Evolutionary conservation across 2,329 filamentous ascomycete genomes (phyloP).

Genomic region (Colletotrichum spinosum): DNA sequence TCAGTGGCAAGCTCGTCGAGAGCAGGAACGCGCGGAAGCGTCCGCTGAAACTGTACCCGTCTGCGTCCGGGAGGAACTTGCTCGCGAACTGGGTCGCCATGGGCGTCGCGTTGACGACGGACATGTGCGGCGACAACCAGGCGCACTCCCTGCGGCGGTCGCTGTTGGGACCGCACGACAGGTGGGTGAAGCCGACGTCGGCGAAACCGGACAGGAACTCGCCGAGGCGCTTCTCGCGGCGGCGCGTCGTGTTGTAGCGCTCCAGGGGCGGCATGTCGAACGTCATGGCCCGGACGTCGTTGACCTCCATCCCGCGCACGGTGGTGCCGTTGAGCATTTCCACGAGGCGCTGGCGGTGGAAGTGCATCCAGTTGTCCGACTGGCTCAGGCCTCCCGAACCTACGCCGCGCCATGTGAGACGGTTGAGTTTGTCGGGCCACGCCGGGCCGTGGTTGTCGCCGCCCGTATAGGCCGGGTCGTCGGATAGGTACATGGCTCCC

Average conservation of each 20-base stretch:
- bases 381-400: constrained; percentile 69
- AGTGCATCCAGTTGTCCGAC: constrained; percentile 72
- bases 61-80: constrained; percentile 78
- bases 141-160: constrained; percentile 48
- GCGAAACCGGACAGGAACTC: constrained; percentile 54
- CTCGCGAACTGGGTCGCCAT: constrained; percentile 63
- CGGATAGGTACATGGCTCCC: constrained; percentile 72
- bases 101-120: constrained; percentile 45
- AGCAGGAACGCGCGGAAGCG: constrained; percentile 73
- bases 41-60: constrained; percentile 72
- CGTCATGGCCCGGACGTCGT: constrained; percentile 53
- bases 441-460: constrained; percentile 63
- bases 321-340: constrained; percentile 75
- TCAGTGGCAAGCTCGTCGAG: constrained; percentile 74
- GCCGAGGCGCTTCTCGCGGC: constrained; percentile 50
- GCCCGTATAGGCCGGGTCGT: constrained; percentile 70
- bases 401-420: constrained; percentile 73
- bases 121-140: constrained; percentile 53
- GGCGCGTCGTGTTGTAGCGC: constrained; percentile 56
- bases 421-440: constrained; percentile 69
- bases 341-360: constrained; percentile 78
- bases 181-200: constrained; percentile 57
- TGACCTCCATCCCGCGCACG: constrained; percentile 60
- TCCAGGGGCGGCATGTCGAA: constrained; percentile 59
- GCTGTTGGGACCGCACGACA: constrained; percentile 48